These are phyloP conservation scores for Silene uniflora DNA, from an alignment of 148 eudicot species.

Conservation along the genomic window DNA sequence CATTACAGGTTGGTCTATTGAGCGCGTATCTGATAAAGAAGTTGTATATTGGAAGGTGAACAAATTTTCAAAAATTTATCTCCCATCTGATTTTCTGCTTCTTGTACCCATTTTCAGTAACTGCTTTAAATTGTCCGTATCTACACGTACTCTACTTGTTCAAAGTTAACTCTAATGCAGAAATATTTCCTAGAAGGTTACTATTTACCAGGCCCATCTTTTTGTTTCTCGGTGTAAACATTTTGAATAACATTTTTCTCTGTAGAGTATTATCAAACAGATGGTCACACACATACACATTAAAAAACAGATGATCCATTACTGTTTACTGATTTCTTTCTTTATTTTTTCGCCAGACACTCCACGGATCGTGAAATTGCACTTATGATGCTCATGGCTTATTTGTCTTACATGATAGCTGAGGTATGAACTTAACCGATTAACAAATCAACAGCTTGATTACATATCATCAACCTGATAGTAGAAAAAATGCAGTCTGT, in stretches of 20 bases:
- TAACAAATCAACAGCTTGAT: neutral
- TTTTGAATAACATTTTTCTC: neutral
- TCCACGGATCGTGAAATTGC: conserved; percentile 98
- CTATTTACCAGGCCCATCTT: too few species aligned
- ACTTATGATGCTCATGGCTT: conserved; percentile 94
- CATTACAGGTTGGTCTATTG: conserved; percentile 68
- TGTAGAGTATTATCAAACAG: neutral
- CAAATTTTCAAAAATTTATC: neutral
- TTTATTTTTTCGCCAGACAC: conserved; percentile 51
- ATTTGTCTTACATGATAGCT: conserved; percentile 87
- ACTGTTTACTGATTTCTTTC: neutral
- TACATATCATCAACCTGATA: neutral
- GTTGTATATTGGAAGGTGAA: conserved; percentile 84
- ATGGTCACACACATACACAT: neutral
- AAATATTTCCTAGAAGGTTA: neutral
- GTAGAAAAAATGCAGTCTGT: neutral
- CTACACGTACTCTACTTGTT: neutral
- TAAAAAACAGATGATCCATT: too few species aligned
- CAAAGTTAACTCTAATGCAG: neutral
- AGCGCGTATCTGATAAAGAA: conserved; percentile 84
- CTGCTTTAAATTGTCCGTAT: neutral
- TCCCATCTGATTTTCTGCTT: neutral
- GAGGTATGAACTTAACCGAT: conserved; percentile 45
- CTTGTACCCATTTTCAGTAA: neutral
- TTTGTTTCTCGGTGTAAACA: neutral